Conservation (phyloP, 2,329 filamentous ascomycete species). For the Fusarium buharicum region DNA sequence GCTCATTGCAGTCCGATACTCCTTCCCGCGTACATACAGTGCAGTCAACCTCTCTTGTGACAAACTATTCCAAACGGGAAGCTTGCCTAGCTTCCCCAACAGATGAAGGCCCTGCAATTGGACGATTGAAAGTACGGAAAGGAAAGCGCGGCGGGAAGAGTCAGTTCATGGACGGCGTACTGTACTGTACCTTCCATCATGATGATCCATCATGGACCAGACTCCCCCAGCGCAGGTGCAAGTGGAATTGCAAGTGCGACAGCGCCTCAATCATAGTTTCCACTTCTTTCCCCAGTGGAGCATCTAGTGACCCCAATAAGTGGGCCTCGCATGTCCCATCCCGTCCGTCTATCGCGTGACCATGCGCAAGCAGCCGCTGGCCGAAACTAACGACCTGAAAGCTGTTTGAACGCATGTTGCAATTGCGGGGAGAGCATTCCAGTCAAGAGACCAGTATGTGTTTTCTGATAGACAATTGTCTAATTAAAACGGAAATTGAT, state of each 20-base stretch:
- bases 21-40: conserved; percentile 6
- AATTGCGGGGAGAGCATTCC: conserved; percentile 25
- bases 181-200: conserved; percentile 12
- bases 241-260: conserved; percentile 17
- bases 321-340: conserved; percentile 42
- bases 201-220: conserved; percentile 23
- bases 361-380: conserved; percentile 47
- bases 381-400: conserved; percentile 32
- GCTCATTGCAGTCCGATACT: conserved; percentile 39
- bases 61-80: conserved; percentile 3
- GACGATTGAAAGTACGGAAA: conserved; percentile 23
- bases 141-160: conserved; percentile 5
- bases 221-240: too few relatives aligned
- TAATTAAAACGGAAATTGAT: conserved; percentile 1
- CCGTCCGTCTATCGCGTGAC: conserved; percentile 48
- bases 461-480: neutral
- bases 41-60: neutral
- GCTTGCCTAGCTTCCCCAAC: conserved; percentile 9
- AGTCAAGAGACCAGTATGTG: neutral
- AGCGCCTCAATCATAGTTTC: conserved; percentile 1
- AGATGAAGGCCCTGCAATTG: conserved; percentile 18
- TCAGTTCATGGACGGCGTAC: conserved; percentile 10
- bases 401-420: conserved; percentile 19
- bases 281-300: conserved; percentile 1
- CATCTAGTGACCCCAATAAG: conserved; percentile 16